phyloP scores from a whole-genome alignment of 2,329 filamentous ascomycete species.

The Trichoderma atrobrunneum region DNA sequence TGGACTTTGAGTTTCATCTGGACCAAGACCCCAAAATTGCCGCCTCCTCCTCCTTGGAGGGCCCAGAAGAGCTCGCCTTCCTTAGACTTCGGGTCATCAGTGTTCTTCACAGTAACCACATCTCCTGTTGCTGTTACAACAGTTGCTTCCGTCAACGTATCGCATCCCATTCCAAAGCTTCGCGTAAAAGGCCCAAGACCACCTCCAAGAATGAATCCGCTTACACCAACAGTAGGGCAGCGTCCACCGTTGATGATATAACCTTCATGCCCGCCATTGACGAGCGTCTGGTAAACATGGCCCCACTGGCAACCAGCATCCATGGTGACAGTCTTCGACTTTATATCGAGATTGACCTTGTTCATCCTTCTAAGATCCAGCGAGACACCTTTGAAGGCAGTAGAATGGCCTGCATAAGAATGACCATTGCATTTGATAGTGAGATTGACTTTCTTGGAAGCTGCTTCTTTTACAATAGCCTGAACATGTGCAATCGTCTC shows the following conservation, averaged over 20 bases:
- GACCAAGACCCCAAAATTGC: conserved; percentile 1
- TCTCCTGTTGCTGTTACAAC: conserved; percentile 32
- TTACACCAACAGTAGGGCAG: conserved; percentile 35
- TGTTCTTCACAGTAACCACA: conserved; percentile 22
- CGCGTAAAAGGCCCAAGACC: conserved; percentile 33
- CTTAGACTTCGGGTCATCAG: conserved; percentile 15
- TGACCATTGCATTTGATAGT: background rate
- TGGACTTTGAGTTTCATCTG: background rate
- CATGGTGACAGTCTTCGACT: background rate
- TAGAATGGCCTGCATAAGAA: background rate
- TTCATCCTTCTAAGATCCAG: background rate
- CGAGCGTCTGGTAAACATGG: conserved; percentile 29
- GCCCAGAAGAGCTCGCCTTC: background rate
- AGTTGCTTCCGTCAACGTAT: conserved; percentile 33
- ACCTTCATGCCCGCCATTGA: conserved; percentile 23
- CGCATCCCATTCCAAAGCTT: conserved; percentile 18
- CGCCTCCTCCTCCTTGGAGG: background rate
- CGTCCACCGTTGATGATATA: conserved; percentile 30
- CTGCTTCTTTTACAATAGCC: background rate
- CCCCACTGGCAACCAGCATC: conserved; percentile 25
- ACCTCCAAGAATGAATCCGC: conserved; percentile 38
- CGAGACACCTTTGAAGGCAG: background rate
- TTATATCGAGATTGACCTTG: background rate
- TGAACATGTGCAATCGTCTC: background rate
- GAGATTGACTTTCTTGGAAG: background rate